phyloP scores from a whole-genome alignment of 1,139 yeast species.

The Kodamaea alishanica region DNA sequence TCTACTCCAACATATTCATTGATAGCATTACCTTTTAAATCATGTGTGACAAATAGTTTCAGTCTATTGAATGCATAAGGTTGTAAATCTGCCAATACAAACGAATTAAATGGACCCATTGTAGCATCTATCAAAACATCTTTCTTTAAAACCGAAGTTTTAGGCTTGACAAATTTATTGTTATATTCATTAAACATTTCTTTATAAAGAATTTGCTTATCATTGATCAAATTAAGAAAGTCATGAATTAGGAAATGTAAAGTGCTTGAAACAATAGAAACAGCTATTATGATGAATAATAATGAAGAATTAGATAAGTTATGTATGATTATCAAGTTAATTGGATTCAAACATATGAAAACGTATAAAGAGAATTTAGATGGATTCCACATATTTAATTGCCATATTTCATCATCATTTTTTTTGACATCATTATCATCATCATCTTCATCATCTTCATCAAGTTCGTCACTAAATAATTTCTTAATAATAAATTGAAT shows the following conservation, averaged over 20 bases:
- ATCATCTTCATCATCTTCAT: constrained; percentile 11
- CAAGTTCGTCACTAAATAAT: neutral
- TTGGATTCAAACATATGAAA: constrained; percentile 57
- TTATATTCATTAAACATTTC: constrained; percentile 66
- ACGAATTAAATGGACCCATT: constrained; percentile 31
- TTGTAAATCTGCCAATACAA: constrained; percentile 28
- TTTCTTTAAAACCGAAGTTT: constrained; percentile 48
- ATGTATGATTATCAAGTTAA: constrained; percentile 38
- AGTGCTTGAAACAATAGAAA: constrained; percentile 36
- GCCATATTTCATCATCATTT: constrained; percentile 42
- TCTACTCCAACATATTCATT: constrained; percentile 11
- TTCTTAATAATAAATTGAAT: constrained; percentile 1
- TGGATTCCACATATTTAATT: constrained; percentile 41
- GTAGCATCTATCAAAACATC: constrained; percentile 70
- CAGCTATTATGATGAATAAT: constrained; percentile 10
- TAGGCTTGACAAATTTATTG: constrained; percentile 62
- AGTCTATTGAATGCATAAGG: constrained; percentile 33
- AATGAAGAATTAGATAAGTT: constrained; percentile 25
- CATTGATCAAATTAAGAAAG: constrained; percentile 49
- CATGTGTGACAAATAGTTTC: constrained; percentile 47
- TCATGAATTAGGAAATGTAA: constrained; percentile 38
- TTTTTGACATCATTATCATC: constrained; percentile 16
- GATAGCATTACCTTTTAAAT: constrained; percentile 35
- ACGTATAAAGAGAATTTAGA: constrained; percentile 20
- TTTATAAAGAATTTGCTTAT: constrained; percentile 57